A percentile compares a stretch with the other conserved stretches of the same genome.
Evolutionary conservation across 2,329 filamentous ascomycete genomes (phyloP).

Genomic region (Trichoderma guizhouense): DNA sequence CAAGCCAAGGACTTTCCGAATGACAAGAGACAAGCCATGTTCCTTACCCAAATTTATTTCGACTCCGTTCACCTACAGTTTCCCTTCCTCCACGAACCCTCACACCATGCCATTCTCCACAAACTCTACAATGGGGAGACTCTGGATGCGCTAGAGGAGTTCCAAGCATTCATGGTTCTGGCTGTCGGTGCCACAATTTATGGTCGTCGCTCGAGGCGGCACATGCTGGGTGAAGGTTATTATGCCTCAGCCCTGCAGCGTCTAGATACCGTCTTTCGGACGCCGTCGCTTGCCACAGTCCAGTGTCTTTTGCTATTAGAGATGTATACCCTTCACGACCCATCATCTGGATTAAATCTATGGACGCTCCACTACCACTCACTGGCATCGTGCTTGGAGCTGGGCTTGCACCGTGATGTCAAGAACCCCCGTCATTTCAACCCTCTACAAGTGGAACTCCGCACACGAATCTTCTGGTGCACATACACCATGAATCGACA

Average conservation of each 20-base stretch:
- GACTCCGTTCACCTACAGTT: slow-evolving; percentile 46
- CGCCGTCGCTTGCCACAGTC: slow-evolving; percentile 47
- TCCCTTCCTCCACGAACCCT: slow-evolving; percentile 46
- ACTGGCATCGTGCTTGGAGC: slow-evolving; percentile 47
- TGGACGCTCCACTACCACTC: slow-evolving; percentile 57
- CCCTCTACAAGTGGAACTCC: slow-evolving; percentile 49
- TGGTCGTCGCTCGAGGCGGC: slow-evolving; percentile 26
- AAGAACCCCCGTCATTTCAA: slow-evolving; percentile 42
- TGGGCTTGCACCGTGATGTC: slow-evolving; percentile 51
- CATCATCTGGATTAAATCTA: slow-evolving; percentile 46
- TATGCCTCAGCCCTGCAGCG: slow-evolving; percentile 41
- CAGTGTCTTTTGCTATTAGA: slow-evolving; percentile 47
- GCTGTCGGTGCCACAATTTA: slow-evolving; percentile 47
- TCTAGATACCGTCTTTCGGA: slow-evolving; percentile 44
- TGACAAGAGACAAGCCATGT: slow-evolving; percentile 10
- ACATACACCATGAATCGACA: slow-evolving; percentile 50
- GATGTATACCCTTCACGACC: slow-evolving; percentile 50
- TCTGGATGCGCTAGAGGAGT: slow-evolving; percentile 33
- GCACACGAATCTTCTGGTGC: slow-evolving; percentile 55
- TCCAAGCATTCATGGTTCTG: slow-evolving; percentile 53
- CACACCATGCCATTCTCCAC: slow-evolving; percentile 39
- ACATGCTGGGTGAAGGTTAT: slow-evolving; percentile 25
- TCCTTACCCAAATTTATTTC: slow-evolving; percentile 46
- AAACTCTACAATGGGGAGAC: slow-evolving; percentile 33
- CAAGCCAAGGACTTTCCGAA: slow-evolving; percentile 12